Evolutionary conservation across 768 basidiomycete species (phyloP).

Genomic region (Agrocybe pediades): DNA sequence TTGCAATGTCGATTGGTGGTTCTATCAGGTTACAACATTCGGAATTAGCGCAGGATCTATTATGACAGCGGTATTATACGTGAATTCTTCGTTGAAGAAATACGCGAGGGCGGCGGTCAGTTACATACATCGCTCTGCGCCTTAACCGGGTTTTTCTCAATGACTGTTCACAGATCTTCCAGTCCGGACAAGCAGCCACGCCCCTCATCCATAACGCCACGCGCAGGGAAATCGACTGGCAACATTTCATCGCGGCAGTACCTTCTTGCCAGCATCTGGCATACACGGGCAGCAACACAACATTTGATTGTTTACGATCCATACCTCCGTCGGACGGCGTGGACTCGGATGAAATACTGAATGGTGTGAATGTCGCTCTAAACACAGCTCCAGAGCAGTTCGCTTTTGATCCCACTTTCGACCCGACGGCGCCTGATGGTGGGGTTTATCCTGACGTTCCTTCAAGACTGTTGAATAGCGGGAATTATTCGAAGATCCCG

Average conservation of each 20-base stretch:
- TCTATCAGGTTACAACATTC: neutral
- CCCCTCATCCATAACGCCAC: neutral
- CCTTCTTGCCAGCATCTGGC: neutral
- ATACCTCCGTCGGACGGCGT: neutral
- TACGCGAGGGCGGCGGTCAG: neutral
- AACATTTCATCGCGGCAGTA: neutral
- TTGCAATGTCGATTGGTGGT: neutral
- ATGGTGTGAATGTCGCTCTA: neutral
- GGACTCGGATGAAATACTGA: neutral
- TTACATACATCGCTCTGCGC: neutral
- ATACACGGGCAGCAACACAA: neutral
- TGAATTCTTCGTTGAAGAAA: neutral
- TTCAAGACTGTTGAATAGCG: neutral
- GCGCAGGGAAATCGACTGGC: neutral
- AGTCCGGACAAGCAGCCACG: neutral
- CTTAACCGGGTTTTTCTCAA: neutral
- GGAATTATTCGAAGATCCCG: neutral
- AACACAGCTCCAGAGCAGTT: neutral
- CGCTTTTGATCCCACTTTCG: neutral
- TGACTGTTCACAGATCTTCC: neutral
- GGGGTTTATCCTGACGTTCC: neutral
- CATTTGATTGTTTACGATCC: neutral
- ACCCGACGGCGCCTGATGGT: neutral
- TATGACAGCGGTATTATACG: neutral
- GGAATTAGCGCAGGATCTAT: neutral